Conservation (phyloP, 78 protist genomes). For the slime mould (Dictyostelium discoideum) region dicty_2.7 NC_007091.3:1524001-1524500, state of each 20-base stretch:
- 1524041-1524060: slow-evolving; percentile 55
- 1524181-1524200: background rate
- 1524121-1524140: background rate
- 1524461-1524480: background rate
- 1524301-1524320: slow-evolving; percentile 71
- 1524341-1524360: slow-evolving; percentile 37
- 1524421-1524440: background rate
- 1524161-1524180: no score
- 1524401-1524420: background rate
- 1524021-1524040: slow-evolving; percentile 51
- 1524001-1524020: slow-evolving; percentile 20
- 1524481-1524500: slow-evolving; percentile 67
- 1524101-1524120: background rate
- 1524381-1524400: background rate
- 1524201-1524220: background rate
- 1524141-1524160: background rate
- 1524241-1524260: background rate
- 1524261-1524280: background rate
- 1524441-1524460: no score
- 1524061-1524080: slow-evolving; percentile 21
- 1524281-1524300: slow-evolving; percentile 79
- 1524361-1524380: slow-evolving; percentile 47
- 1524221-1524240: background rate
- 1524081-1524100: slow-evolving; percentile 65
- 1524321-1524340: slow-evolving; percentile 46